These are phyloP conservation scores for Vaccinium corymbosum DNA, from an alignment of 148 eudicot genomes.

Conservation along the genomic window DNA sequence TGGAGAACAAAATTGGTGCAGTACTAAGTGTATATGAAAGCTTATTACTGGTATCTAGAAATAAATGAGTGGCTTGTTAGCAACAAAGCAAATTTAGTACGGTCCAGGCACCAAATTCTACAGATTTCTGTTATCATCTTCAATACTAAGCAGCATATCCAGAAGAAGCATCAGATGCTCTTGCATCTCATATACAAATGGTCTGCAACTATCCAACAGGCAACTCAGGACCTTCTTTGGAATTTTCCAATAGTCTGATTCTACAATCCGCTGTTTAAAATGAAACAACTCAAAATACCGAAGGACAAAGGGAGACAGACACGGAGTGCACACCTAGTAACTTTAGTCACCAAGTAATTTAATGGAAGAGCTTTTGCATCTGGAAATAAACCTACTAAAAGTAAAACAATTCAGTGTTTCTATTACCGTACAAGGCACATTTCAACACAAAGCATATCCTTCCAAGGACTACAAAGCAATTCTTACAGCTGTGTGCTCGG, in stretches of 20 bases:
- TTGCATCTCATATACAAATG: not conserved
- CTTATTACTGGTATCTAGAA: not conserved
- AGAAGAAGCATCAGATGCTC: constrained; percentile 6
- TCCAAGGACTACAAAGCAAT: constrained; percentile 8
- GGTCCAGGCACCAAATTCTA: not conserved
- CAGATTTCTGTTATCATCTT: not conserved
- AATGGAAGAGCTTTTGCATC: not conserved
- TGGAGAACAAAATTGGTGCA: not conserved
- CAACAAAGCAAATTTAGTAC: not conserved
- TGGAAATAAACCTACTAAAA: not conserved
- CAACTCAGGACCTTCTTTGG: not conserved
- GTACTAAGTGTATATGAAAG: not conserved
- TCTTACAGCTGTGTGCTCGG: not conserved
- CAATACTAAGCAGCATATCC: not conserved
- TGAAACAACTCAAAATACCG: not conserved
- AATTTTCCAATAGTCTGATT: not conserved
- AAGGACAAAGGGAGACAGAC: not conserved
- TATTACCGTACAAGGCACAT: not conserved
- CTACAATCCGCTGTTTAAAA: not conserved
- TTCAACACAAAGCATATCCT: not conserved
- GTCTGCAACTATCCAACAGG: not conserved
- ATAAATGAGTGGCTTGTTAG: not conserved
- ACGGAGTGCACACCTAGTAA: not conserved
- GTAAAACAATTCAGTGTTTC: not conserved
- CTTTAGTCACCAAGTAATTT: not conserved